Evolutionary conservation across 2,329 filamentous ascomycete genomes (phyloP), one percentile per base, ranked within the genome.

Genomic region (Hawksworthiomyces lignivorus): DNA sequence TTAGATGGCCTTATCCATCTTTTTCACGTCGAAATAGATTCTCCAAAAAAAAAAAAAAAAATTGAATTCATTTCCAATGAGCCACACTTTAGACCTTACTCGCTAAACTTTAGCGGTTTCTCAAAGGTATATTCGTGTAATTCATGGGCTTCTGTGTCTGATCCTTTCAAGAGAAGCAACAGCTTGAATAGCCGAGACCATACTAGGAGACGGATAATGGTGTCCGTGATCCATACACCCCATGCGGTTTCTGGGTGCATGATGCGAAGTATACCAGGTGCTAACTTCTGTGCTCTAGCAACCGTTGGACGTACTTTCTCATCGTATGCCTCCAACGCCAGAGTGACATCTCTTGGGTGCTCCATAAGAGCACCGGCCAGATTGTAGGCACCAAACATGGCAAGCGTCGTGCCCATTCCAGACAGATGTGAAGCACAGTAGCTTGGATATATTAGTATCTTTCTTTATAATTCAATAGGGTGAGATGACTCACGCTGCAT

Each of bases 401-500:
- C 66, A 4, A 63, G 48, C 3, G 61, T 65, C 2, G 69, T 72
- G 12, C 71, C 71, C 59, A 70, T 65, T 0, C 72, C 72, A 0
- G 67, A 68, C 7, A 67, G 47, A 3, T 64, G 63, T 1, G 67
- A 67, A 0, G 69, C 67, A 18, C 61, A 65, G 48, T 68, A 68
- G 2, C 51, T 53, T 21, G 7, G 9, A 15, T 22, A 3, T 4
- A 18, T 32, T 27, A 41, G 34, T 32, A 22, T 15, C 4, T 11
- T 5, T 17, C n/a, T 10, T 20, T n/a, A 9, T 27, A 3, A 3
- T 12, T 18, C 14, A 21, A 8, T 21, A 3, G 18, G 12, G 20
- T 12, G 12, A 26, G 8, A 26, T 12, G 22, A 39, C 44, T 46
- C 22, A 50, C 8, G 56, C 70, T 14, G 73, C 68, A 45, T 77